A percentile compares a stretch with the other conserved stretches of the same genome.
Conservation (phyloP, 1,139 yeast genomes). For the Taphrina betulina region DNA sequence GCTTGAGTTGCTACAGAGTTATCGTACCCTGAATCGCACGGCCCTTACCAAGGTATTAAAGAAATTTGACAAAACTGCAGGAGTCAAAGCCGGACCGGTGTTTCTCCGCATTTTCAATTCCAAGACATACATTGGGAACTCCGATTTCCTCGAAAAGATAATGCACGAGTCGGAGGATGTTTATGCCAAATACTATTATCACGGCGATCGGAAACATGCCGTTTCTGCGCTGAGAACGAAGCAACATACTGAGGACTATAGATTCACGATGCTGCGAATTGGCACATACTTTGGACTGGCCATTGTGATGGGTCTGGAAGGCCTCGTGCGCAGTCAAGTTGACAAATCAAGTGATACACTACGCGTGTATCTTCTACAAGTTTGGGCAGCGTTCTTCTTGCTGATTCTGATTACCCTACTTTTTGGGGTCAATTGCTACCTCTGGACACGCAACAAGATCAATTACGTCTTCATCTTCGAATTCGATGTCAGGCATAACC, state of each 20-base stretch:
- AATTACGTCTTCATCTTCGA: conserved; percentile 93
- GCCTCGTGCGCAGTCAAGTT: conserved; percentile 53
- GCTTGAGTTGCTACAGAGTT: conserved; percentile 73
- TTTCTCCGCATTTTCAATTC: conserved; percentile 62
- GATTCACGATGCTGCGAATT: conserved; percentile 42
- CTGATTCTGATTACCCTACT: conserved; percentile 59
- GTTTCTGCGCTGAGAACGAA: conserved; percentile 66
- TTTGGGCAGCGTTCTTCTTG: conserved; percentile 89
- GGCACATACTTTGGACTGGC: conserved; percentile 73
- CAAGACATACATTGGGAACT: conserved; percentile 57
- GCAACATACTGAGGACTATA: conserved; percentile 49
- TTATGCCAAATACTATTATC: conserved; percentile 65
- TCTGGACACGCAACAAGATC: conserved; percentile 73
- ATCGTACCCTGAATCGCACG: conserved; percentile 72
- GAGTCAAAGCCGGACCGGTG: conserved; percentile 50
- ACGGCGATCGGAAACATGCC: conserved; percentile 71
- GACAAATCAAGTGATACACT: conserved; percentile 44
- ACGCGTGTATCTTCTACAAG: conserved; percentile 58
- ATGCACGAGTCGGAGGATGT: conserved; percentile 64
- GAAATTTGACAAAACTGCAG: conserved; percentile 77
- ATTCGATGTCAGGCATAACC: conserved; percentile 68
- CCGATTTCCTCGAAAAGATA: conserved; percentile 65
- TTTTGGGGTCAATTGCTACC: conserved; percentile 65
- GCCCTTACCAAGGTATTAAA: conserved; percentile 87
- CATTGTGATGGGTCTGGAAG: conserved; percentile 60